These are phyloP conservation scores for Thelonectria rubi DNA, from an alignment of 2,329 filamentous ascomycete species.

Conservation along the genomic window DNA sequence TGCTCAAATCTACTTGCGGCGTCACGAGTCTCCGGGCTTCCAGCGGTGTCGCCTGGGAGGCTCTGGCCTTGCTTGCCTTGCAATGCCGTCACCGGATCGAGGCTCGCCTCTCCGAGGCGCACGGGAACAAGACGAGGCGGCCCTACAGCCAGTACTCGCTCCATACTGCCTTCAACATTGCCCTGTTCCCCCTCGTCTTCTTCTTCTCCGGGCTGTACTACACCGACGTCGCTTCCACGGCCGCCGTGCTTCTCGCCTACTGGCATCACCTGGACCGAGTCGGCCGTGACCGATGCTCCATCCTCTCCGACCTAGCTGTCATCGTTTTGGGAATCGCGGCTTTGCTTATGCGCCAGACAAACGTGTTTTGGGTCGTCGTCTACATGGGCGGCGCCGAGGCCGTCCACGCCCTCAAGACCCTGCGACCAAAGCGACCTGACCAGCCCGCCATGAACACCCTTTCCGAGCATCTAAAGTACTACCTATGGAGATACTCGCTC, in stretches of 20 bases:
- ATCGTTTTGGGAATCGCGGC: slow-evolving; percentile 70
- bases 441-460: slow-evolving; percentile 46
- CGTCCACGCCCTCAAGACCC: slow-evolving; percentile 59
- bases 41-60: slow-evolving; percentile 54
- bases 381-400: slow-evolving; percentile 73
- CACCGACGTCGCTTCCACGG: slow-evolving; percentile 86
- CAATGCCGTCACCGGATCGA: slow-evolving; percentile 64
- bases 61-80: slow-evolving; percentile 57
- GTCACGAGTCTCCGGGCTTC: slow-evolving; percentile 55
- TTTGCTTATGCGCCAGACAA: slow-evolving; percentile 88
- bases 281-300: slow-evolving; percentile 43
- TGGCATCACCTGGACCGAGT: slow-evolving; percentile 61
- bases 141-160: slow-evolving; percentile 53
- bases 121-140: slow-evolving; percentile 26
- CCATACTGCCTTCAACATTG: slow-evolving; percentile 79
- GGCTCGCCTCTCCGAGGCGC: slow-evolving; percentile 47
- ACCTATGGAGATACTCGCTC: slow-evolving; percentile 54
- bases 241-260: slow-evolving; percentile 77
- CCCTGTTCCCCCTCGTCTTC: slow-evolving; percentile 88
- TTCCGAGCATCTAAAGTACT: slow-evolving; percentile 49
- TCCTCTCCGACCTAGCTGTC: slow-evolving; percentile 53
- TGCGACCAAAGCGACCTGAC: slow-evolving; percentile 47
- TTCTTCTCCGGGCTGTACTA: slow-evolving; percentile 98
- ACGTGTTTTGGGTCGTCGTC: slow-evolving; percentile 92
- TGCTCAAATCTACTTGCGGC: slow-evolving; percentile 34